phyloP scores from a whole-genome alignment of 192 early-diverging fungal genomes.

The Obelidium mucronatum region DNA sequence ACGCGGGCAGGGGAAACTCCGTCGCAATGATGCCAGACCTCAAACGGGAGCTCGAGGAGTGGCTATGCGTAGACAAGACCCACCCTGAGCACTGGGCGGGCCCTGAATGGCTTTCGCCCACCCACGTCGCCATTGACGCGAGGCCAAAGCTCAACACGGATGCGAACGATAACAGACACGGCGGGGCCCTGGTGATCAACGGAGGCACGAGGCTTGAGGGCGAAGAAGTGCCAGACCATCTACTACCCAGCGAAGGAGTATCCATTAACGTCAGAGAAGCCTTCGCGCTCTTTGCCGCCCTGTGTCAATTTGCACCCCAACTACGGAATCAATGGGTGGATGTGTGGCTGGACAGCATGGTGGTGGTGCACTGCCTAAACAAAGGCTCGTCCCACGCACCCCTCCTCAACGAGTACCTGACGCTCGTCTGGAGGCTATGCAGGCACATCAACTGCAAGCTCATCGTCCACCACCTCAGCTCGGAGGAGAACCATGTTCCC shows the following conservation, averaged over 20 bases:
- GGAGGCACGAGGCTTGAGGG: not conserved
- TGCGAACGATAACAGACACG: not conserved
- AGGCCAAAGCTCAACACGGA: constrained; percentile 4
- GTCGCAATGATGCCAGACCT: not conserved
- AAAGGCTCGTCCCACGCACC: not conserved
- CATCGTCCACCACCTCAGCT: not conserved
- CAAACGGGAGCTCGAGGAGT: not conserved
- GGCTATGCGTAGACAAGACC: not conserved
- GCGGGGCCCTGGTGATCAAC: not conserved
- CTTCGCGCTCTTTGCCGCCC: not conserved
- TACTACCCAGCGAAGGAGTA: not conserved
- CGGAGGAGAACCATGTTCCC: not conserved
- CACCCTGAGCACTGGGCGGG: not conserved
- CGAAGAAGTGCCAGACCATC: not conserved
- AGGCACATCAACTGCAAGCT: constrained; percentile 7
- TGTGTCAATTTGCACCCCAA: not conserved
- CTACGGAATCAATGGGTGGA: not conserved
- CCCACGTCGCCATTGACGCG: not conserved
- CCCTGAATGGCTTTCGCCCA: constrained; percentile 12
- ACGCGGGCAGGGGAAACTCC: not conserved
- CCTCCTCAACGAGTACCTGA: not conserved
- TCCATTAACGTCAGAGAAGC: not conserved
- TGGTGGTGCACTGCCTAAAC: not conserved
- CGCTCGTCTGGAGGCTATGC: not conserved
- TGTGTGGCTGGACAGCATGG: constrained; percentile 3